A percentile compares a stretch with the other conserved stretches of the same genome.
Conservation (phyloP, 2,329 filamentous ascomycete genomes). For the Colletotrichum cuscutae region DNA sequence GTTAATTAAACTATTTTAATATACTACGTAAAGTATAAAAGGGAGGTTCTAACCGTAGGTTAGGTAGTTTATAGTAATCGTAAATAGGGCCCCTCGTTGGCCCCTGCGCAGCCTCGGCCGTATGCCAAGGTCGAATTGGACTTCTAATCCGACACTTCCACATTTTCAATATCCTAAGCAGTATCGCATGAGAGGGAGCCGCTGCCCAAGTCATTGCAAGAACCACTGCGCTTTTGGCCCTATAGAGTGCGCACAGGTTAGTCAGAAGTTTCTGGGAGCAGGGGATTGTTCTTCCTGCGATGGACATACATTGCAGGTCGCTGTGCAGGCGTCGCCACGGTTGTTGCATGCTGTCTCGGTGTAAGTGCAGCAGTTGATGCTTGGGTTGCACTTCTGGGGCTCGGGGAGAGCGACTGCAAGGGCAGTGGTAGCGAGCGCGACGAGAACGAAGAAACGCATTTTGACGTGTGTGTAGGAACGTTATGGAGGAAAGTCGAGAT, state of each 20-base stretch:
- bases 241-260: neutral
- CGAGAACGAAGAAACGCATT: neutral
- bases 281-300: too few species aligned
- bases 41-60: too few species aligned
- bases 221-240: neutral
- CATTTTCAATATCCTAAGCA: too few species aligned
- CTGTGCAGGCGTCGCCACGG: neutral
- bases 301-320: neutral
- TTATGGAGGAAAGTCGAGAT: neutral
- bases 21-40: too few species aligned
- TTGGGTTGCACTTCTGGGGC: slow-evolving; percentile 6
- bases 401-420: neutral
- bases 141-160: too few species aligned
- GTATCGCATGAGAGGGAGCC: neutral
- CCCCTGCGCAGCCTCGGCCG: too few species aligned
- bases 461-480: too few species aligned
- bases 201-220: neutral
- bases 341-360: slow-evolving; percentile 1
- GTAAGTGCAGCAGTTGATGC: slow-evolving; percentile 1
- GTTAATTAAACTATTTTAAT: too few species aligned
- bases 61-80: too few species aligned
- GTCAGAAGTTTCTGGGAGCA: neutral
- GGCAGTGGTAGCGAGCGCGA: neutral
- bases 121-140: too few species aligned
- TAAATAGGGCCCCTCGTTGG: too few species aligned